Percentiles rank a stretch among this genome's conserved stretches.
Evolutionary conservation across 1,284 basidiomycete species (phyloP).

Genomic region (Pseudozyma thailandica): DNA sequence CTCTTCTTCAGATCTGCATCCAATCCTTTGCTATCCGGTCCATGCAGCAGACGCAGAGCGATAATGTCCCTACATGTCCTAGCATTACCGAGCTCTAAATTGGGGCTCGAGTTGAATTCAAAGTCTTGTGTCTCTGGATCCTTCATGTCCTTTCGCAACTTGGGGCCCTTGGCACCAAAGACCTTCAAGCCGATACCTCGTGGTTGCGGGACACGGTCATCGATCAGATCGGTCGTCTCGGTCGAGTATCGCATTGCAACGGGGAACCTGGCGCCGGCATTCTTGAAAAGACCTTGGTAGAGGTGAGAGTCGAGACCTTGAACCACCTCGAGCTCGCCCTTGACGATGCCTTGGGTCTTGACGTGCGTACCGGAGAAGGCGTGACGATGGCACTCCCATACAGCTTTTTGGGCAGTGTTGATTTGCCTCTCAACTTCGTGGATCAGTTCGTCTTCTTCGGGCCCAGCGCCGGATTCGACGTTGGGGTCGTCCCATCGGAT

Average conservation of each 20-base stretch:
- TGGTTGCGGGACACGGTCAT: slow-evolving; percentile 58
- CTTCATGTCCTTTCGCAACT: slow-evolving; percentile 35
- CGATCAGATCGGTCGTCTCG: slow-evolving; percentile 52
- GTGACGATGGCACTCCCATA: slow-evolving; percentile 38
- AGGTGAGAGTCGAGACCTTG: slow-evolving; percentile 53
- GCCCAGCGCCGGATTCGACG: slow-evolving; percentile 46
- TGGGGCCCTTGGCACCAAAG: slow-evolving; percentile 48
- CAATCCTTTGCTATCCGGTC: slow-evolving; percentile 32
- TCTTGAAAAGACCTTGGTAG: slow-evolving; percentile 56
- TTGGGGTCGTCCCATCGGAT: slow-evolving; percentile 50
- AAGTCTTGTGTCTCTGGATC: slow-evolving; percentile 60
- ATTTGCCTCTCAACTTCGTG: slow-evolving; percentile 54
- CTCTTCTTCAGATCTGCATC: slow-evolving; percentile 46
- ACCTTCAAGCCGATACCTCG: slow-evolving; percentile 61
- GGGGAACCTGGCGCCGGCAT: slow-evolving; percentile 42
- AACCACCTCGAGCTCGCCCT: slow-evolving; percentile 48
- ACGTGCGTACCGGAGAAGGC: slow-evolving; percentile 52
- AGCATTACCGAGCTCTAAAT: slow-evolving; percentile 46
- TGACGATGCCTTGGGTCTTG: slow-evolving; percentile 53
- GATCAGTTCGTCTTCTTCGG: slow-evolving; percentile 55
- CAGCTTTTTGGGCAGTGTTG: slow-evolving; percentile 42
- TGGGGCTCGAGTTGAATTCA: slow-evolving; percentile 56
- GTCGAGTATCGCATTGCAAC: slow-evolving; percentile 53
- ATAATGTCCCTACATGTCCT: slow-evolving; percentile 40
- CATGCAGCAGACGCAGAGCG: slow-evolving; percentile 45